Evolutionary conservation across 2,329 filamentous ascomycete species (phyloP), one percentile per base, ranked within the genome.

Genomic region (Ophioceras dolichostomum): DNA sequence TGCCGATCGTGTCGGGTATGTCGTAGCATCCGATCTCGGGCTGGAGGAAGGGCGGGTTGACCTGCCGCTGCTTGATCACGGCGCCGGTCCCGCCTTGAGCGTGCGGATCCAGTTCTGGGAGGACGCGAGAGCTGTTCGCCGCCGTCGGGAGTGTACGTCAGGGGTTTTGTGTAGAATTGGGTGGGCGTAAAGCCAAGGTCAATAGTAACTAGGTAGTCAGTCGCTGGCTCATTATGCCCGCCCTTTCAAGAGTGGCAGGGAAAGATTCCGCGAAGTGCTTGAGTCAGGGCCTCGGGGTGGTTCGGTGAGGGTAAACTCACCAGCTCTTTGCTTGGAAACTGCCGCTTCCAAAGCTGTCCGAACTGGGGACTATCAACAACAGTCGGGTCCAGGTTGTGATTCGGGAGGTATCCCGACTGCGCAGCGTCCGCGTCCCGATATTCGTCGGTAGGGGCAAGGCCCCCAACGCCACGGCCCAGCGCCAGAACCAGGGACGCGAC

Each of bases 351-450:
- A 7, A 76, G 53, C 41, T 72, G 65, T 17, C 64, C 68, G 43
- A 76, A 78, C 36, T 69, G 61, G 3, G 64, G 52, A 38, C 68
- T 71, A 29, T 59, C 64, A 2, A 79, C 71, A 8, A 76, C 56
- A 12, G 67, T 60, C 1, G 74, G 74, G 47, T 78, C 71, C 65
- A 79, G 70, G 52, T 78, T 78, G 49, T 79, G 73, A 47, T 73
- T 77, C 16, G n/a, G n/a, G n/a, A n/a, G n/a, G n/a, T n/a, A n/a
- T n/a, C n/a, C n/a, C n/a, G n/a, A n/a, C n/a, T n/a, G n/a, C n/a
- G n/a, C n/a, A n/a, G n/a, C n/a, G n/a, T n/a, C n/a, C n/a, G n/a
- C n/a, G n/a, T n/a, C n/a, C n/a, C n/a, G n/a, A n/a, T n/a, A n/a
- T n/a, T n/a, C n/a, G n/a, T n/a, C n/a, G n/a, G n/a, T n/a, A n/a